Base-by-base conservation (phyloP, 139 green algal species). In the Volvox africanus region DNA sequence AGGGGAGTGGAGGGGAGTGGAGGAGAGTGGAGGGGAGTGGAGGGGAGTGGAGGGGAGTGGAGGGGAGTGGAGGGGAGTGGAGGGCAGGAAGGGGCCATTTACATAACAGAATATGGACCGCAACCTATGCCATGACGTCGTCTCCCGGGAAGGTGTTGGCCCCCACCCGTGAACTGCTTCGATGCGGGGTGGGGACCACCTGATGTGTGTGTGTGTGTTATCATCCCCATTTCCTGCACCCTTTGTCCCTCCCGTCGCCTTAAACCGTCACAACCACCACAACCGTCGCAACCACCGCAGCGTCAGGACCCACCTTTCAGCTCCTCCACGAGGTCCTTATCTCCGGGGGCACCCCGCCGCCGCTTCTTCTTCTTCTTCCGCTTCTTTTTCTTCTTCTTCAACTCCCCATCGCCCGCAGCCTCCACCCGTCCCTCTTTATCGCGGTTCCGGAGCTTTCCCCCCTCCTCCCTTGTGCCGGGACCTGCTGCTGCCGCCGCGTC, bases 321-420 rank as follows among this genome's bases (percentile, higher is more conserved):
- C 21, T 85, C 6, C 18, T 84, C 86, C 11, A 84, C 21, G 1
- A 77, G 44, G 32, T 90, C 86, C 32, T 61, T 85, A 33, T 78
- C 68, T 16, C 26, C 86, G 3, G 37, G 12, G 16, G 55, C 86
- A 22, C 20, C 22, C 75, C 55, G 36, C 73, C 75, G 71, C 86
- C 50, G 30, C 75, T 33, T 32, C 75, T 78, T 77, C 55, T 78
- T 77, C 55, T 84, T 83, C 21, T 84, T 83, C 75, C 83, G 83
- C 30, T 90, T 90, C 55, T 78, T 77, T 33, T 67, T 62, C 75
- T 76, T 83, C 32, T 77, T 83, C 55, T 84, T 85, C 71, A 62
- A 21, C 61, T 37, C 61, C 26, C 50, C 83, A 20, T 90, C 84
- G 37, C 50, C 32, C 83, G 24, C 36, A 67, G 24, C 61, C 67